These are phyloP conservation scores for Ophiobolus disseminans DNA, from an alignment of 2,329 filamentous ascomycete genomes.

Conservation along the genomic window DNA sequence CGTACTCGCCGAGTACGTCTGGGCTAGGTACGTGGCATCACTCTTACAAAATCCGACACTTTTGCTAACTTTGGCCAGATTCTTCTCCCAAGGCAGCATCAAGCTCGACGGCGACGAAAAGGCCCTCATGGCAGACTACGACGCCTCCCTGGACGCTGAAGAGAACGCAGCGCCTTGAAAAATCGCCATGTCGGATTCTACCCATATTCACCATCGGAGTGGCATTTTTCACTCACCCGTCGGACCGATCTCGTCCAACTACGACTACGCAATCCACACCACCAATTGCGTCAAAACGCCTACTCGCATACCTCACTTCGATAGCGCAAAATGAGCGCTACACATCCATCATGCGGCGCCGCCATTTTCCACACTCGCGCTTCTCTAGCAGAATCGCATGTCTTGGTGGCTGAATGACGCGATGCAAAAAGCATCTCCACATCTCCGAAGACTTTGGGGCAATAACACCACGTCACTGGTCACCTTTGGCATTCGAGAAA, in stretches of 20 bases:
- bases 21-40: slow-evolving; percentile 24
- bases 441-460: too few species aligned
- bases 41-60: too few species aligned
- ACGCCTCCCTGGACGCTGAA: neutral
- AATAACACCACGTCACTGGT: neutral
- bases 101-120: slow-evolving; percentile 34
- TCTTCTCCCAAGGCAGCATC: slow-evolving; percentile 16
- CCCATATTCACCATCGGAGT: too few species aligned
- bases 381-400: neutral
- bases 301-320: neutral
- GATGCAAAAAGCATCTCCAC: neutral
- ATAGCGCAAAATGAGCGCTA: neutral
- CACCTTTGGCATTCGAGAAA: too few species aligned
- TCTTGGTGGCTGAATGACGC: slow-evolving; percentile 3
- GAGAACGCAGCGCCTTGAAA: too few species aligned
- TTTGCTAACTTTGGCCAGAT: slow-evolving; percentile 17
- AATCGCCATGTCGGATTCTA: too few species aligned
- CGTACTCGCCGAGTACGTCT: slow-evolving; percentile 24
- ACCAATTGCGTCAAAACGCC: too few species aligned
- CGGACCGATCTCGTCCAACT: too few species aligned
- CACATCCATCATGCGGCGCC: neutral
- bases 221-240: too few species aligned
- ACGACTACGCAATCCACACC: neutral
- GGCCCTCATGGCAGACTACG: slow-evolving; percentile 16
- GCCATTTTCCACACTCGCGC: neutral